A percentile compares a stretch with the other conserved stretches of the same genome.
Evolutionary conservation across 345 rosid species (phyloP).

Genomic region (Geranium rotundifolium): DNA sequence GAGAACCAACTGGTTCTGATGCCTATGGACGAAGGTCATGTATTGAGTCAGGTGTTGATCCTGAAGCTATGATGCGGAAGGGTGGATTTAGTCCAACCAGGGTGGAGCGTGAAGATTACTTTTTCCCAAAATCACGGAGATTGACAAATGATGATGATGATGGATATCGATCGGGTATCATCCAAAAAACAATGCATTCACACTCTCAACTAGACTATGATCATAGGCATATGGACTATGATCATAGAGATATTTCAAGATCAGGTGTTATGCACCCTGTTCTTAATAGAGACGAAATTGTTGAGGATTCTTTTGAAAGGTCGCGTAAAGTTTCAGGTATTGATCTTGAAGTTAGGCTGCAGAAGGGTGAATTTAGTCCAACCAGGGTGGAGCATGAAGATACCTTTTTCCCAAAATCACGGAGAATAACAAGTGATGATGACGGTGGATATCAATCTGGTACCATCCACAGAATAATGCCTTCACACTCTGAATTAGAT

Average conservation of each 20-base stretch:
- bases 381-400: slow-evolving; percentile 26
- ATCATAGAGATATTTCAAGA: slow-evolving; percentile 23
- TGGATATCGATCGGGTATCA: slow-evolving; percentile 22
- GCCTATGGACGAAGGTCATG: slow-evolving; percentile 18
- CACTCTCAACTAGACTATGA: slow-evolving; percentile 22
- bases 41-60: slow-evolving; percentile 20
- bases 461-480: slow-evolving; percentile 5
- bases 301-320: slow-evolving; percentile 18
- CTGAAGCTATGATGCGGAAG: slow-evolving; percentile 20
- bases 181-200: slow-evolving; percentile 18
- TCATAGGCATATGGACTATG: slow-evolving; percentile 17
- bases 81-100: slow-evolving; percentile 19
- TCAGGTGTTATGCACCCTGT: slow-evolving; percentile 17
- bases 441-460: slow-evolving; percentile 6
- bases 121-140: slow-evolving; percentile 21
- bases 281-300: slow-evolving; percentile 16
- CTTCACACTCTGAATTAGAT: slow-evolving; percentile 20
- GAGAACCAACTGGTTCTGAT: slow-evolving; percentile 20
- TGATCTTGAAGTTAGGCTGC: slow-evolving; percentile 19
- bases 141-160: slow-evolving; percentile 18
- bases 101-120: slow-evolving; percentile 23
- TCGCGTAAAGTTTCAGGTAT: slow-evolving; percentile 17
- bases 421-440: slow-evolving; percentile 15
- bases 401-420: slow-evolving; percentile 19
- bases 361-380: slow-evolving; percentile 20